Conservation (phyloP, 345 rosid species). For the Sisymbrium altissimum region DNA sequence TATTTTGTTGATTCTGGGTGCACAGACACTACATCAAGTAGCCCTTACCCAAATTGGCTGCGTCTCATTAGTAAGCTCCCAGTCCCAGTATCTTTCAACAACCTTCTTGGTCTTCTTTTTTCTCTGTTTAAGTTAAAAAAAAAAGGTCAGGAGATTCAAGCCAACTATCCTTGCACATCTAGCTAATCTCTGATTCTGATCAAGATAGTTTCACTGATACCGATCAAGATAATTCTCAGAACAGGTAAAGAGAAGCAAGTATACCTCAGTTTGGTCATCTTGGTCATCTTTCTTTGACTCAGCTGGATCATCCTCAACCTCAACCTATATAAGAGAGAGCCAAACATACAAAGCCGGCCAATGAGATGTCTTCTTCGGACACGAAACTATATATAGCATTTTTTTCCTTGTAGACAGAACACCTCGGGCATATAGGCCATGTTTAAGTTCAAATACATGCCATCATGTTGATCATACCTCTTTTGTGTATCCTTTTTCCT, state of each 20-base stretch:
- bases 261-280: slow-evolving; percentile 61
- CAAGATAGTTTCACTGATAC: background rate
- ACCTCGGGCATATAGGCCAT: background rate
- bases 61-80: slow-evolving; percentile 94
- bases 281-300: slow-evolving; percentile 62
- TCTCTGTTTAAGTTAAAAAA: slow-evolving; percentile 43
- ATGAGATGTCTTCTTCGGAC: background rate
- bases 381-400: background rate
- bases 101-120: slow-evolving; percentile 93
- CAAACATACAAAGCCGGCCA: background rate
- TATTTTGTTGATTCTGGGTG: background rate
- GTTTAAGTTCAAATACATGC: background rate
- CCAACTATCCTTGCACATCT: background rate
- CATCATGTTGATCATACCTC: slow-evolving; percentile 50
- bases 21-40: background rate
- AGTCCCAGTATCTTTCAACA: slow-evolving; percentile 96
- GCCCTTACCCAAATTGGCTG: slow-evolving; percentile 86
- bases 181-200: slow-evolving; percentile 1
- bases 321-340: slow-evolving; percentile 52
- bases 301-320: slow-evolving; percentile 87
- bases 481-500: slow-evolving; percentile 90
- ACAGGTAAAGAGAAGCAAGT: background rate
- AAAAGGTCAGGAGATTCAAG: background rate
- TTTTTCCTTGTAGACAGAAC: background rate
- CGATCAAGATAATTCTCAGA: slow-evolving; percentile 1